phyloP scores from a whole-genome alignment of 2,329 filamentous ascomycete genomes.

The Cadophora sp. region DNA sequence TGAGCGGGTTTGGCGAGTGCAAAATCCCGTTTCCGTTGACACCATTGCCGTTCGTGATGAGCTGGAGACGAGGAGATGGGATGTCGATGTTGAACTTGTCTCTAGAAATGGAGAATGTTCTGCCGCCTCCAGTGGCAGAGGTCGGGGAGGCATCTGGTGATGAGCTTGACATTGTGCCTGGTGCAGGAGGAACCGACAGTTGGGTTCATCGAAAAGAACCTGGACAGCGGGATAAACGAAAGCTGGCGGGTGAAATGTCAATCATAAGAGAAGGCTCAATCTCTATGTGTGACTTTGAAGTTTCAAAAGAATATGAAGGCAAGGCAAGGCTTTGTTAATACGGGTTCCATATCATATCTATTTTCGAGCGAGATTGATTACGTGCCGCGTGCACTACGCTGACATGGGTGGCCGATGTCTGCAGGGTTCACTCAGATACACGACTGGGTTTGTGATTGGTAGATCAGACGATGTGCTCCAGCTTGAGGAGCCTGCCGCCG shows the following conservation, averaged over 20 bases:
- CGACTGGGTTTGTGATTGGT: conserved; percentile 29
- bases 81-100: conserved; percentile 42
- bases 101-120: conserved; percentile 41
- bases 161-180: conserved; percentile 41
- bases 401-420: conserved; percentile 26
- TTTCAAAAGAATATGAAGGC: conserved; percentile 27
- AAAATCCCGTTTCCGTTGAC: conserved; percentile 33
- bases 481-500: conserved; percentile 20
- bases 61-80: conserved; percentile 38
- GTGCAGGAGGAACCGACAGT: conserved; percentile 21
- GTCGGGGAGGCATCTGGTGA: conserved; percentile 42
- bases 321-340: conserved; percentile 29
- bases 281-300: conserved; percentile 25
- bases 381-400: conserved; percentile 33
- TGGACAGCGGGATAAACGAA: conserved; percentile 22
- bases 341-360: conserved; percentile 35
- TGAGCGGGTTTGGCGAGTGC: conserved; percentile 47
- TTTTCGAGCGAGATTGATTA: conserved; percentile 36
- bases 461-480: conserved; percentile 40
- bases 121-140: conserved; percentile 36
- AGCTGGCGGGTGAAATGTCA: conserved; percentile 18
- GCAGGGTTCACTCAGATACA: conserved; percentile 26
- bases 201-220: conserved; percentile 29
- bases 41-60: conserved; percentile 35
- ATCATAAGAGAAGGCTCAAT: conserved; percentile 24